phyloP scores from a whole-genome alignment of 345 rosid genomes.

The Nasturtium officinale region DNA sequence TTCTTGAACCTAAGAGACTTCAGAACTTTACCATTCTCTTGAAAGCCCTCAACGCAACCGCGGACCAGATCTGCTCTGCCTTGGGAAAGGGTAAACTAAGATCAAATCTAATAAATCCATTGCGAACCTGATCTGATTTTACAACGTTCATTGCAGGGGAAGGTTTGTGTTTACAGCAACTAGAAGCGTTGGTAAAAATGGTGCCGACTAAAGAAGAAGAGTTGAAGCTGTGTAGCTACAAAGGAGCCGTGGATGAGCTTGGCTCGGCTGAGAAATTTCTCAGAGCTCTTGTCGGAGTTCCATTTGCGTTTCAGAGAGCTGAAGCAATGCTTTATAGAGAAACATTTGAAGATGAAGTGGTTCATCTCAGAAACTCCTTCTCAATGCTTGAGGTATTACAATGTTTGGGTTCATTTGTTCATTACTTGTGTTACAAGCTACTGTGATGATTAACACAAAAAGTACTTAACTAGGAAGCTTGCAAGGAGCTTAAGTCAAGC shows the following conservation, averaged over 20 bases:
- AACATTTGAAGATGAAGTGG: slow-evolving; percentile 87
- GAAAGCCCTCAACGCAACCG: slow-evolving; percentile 69
- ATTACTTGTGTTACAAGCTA: slow-evolving; percentile 30
- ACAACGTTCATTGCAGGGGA: slow-evolving; percentile 51
- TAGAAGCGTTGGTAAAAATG: slow-evolving; percentile 93
- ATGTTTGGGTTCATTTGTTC: not conserved
- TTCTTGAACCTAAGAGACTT: slow-evolving; percentile 87
- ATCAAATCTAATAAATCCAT: not conserved
- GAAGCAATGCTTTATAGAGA: slow-evolving; percentile 94
- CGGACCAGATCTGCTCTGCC: slow-evolving; percentile 81
- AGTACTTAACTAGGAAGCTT: slow-evolving; percentile 68
- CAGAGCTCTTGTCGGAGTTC: slow-evolving; percentile 57
- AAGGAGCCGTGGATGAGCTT: slow-evolving; percentile 73
- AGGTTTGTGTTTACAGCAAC: slow-evolving; percentile 72
- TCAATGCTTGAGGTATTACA: slow-evolving; percentile 61
- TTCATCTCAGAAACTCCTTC: slow-evolving; percentile 86
- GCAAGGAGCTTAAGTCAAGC: slow-evolving; percentile 94
- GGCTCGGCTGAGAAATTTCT: slow-evolving; percentile 86
- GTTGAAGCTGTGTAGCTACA: slow-evolving; percentile 62
- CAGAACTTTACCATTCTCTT: slow-evolving; percentile 92
- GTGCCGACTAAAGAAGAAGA: slow-evolving; percentile 95
- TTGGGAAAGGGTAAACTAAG: slow-evolving; percentile 64
- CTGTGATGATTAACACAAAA: slow-evolving; percentile 13
- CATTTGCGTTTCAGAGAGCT: slow-evolving; percentile 70
- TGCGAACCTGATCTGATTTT: not conserved